phyloP scores from a whole-genome alignment of 768 basidiomycete species.

The Phylloporus sp. region DNA sequence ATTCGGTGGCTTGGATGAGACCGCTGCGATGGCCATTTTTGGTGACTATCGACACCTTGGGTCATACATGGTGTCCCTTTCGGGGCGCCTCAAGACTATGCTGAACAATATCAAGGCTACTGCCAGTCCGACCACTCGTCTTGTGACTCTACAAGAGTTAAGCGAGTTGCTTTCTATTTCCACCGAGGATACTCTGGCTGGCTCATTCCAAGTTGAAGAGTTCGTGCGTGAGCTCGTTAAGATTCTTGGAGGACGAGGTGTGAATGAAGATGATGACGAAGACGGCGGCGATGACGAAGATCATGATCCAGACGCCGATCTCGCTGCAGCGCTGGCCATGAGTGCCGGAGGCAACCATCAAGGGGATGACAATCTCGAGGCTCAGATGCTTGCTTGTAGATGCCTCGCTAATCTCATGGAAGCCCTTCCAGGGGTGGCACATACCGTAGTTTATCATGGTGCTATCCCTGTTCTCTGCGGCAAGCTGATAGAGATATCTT shows the following conservation, averaged over 20 bases:
- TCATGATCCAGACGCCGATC: slow-evolving; percentile 80
- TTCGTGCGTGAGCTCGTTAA: slow-evolving; percentile 90
- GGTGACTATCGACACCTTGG: slow-evolving; percentile 86
- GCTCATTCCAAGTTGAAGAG: slow-evolving; percentile 91
- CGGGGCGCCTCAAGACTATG: slow-evolving; percentile 85
- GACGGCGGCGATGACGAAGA: slow-evolving; percentile 63
- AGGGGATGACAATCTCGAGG: slow-evolving; percentile 87
- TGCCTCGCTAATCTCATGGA: slow-evolving; percentile 99
- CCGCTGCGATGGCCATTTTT: slow-evolving; percentile 74
- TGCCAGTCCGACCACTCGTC: slow-evolving; percentile 80
- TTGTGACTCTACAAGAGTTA: slow-evolving; percentile 89
- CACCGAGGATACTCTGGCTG: slow-evolving; percentile 94
- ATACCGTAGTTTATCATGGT: slow-evolving; percentile 96
- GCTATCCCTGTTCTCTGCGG: slow-evolving; percentile 96
- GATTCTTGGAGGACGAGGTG: slow-evolving; percentile 80
- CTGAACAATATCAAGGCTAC: slow-evolving; percentile 82
- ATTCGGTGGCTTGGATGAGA: slow-evolving; percentile 60
- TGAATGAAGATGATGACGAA: slow-evolving; percentile 68
- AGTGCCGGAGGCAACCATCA: slow-evolving; percentile 66
- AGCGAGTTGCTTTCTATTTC: slow-evolving; percentile 94
- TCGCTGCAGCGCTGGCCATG: slow-evolving; percentile 84
- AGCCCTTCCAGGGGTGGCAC: slow-evolving; percentile 95
- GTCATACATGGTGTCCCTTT: slow-evolving; percentile 89
- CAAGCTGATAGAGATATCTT: slow-evolving; percentile 95
- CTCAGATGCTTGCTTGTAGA: slow-evolving; percentile 92